Conservation (phyloP, 192 early-diverging fungal genomes). For the Coemansia sp. region DNA sequence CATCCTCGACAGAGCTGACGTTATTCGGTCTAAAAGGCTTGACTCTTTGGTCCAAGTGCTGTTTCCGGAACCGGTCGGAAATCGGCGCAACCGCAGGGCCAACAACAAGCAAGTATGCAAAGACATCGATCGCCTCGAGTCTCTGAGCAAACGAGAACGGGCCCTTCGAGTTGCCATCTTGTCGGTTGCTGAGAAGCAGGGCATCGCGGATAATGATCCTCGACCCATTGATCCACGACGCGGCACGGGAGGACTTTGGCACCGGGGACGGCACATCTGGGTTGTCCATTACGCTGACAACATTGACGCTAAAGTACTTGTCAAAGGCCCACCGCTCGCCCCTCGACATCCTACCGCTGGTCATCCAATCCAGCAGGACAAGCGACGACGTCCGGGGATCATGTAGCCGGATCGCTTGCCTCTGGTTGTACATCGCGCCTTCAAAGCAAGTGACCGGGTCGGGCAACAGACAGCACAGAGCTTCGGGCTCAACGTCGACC, state of each 20-base stretch:
- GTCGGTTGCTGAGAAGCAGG: conserved; percentile 16
- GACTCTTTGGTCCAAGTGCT: conserved; percentile 34
- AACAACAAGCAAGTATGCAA: conserved; percentile 43
- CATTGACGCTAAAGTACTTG: conserved; percentile 58
- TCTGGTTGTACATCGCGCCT: conserved; percentile 64
- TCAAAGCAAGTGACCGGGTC: conserved; percentile 81
- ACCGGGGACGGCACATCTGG: background rate
- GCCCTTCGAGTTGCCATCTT: background rate
- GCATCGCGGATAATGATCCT: conserved; percentile 38
- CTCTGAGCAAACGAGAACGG: background rate
- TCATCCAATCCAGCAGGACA: conserved; percentile 85
- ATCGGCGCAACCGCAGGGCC: conserved; percentile 20
- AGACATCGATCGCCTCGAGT: conserved; percentile 17
- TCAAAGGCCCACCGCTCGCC: conserved; percentile 79
- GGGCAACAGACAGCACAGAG: conserved; percentile 66
- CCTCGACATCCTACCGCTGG: conserved; percentile 68
- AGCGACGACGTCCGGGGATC: conserved; percentile 55
- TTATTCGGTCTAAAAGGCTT: conserved; percentile 18
- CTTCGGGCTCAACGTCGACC: conserved; percentile 38
- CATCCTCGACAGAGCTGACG: background rate
- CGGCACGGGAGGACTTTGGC: background rate
- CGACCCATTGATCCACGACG: background rate
- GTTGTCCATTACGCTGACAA: background rate
- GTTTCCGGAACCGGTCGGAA: conserved; percentile 18
- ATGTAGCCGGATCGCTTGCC: conserved; percentile 60